These are phyloP conservation scores for Corinectria fuckeliana DNA, from an alignment of 2,329 filamentous ascomycete species.

Conservation along the genomic window DNA sequence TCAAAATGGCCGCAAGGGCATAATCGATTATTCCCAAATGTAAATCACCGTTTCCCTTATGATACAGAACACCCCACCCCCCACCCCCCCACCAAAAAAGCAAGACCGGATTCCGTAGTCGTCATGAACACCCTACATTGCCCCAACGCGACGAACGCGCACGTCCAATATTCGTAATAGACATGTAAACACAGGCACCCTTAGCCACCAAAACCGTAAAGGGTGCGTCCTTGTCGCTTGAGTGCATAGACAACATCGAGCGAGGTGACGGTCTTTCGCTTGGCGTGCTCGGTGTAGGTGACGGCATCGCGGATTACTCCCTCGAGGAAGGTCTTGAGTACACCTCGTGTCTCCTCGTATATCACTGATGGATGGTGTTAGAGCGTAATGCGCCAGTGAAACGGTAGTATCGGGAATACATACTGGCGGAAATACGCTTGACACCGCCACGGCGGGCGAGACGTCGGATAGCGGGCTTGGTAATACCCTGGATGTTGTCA, in stretches of 20 bases:
- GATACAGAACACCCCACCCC: conserved; percentile 54
- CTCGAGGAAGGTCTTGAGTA: conserved; percentile 80
- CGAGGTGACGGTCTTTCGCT: conserved; percentile 80
- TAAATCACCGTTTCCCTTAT: conserved; percentile 50
- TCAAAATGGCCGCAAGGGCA: conserved; percentile 37
- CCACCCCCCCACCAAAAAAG: too few relatives aligned
- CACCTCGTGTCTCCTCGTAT: conserved; percentile 80
- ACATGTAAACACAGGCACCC: conserved; percentile 38
- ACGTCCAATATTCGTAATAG: conserved; percentile 46
- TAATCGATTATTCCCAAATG: conserved; percentile 45
- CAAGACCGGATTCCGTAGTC: conserved; percentile 51
- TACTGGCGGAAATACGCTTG: conserved; percentile 99
- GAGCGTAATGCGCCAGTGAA: conserved; percentile 42
- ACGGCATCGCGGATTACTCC: conserved; percentile 78
- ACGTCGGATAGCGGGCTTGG: conserved; percentile 98
- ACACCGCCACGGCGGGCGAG: conserved; percentile 99
- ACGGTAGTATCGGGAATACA: conserved; percentile 45
- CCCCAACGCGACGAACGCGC: conserved; percentile 24
- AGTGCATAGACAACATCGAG: conserved; percentile 72
- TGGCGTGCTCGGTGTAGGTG: conserved; percentile 81
- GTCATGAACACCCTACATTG: conserved; percentile 49
- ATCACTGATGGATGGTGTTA: conserved; percentile 59
- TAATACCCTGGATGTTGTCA: conserved; percentile 99
- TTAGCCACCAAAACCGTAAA: conserved; percentile 90
- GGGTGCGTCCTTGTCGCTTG: conserved; percentile 74